Percentiles rank a stretch among this genome's conserved stretches.
Evolutionary conservation across 2,329 filamentous ascomycete genomes (phyloP).

Genomic region (Aspergillus nomiae): DNA sequence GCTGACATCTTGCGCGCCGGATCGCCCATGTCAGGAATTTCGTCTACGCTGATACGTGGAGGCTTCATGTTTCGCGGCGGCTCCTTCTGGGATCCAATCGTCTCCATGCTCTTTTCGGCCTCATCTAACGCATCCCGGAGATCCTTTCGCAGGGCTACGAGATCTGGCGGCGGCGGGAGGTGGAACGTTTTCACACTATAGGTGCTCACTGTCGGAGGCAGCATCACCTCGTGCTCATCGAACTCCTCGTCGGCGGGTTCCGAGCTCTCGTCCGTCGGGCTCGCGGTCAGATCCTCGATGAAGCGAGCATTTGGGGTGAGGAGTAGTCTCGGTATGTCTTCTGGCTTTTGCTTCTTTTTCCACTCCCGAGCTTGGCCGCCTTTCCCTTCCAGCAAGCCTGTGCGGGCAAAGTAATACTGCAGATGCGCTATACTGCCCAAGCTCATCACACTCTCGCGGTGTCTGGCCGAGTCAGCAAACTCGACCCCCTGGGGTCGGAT

Average conservation of each 20-base stretch:
- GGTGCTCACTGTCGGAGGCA: constrained; percentile 95
- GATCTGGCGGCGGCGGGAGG: constrained; percentile 80
- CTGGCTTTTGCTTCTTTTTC: constrained; percentile 51
- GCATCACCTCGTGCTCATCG: constrained; percentile 72
- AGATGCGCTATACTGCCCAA: constrained; percentile 95
- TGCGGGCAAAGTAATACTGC: constrained; percentile 97
- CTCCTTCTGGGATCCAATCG: constrained; percentile 32
- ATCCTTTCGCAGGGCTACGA: constrained; percentile 73
- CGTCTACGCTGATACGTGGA: constrained; percentile 34
- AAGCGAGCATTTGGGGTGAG: constrained; percentile 43
- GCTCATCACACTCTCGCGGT: constrained; percentile 92
- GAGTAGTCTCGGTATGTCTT: constrained; percentile 44
- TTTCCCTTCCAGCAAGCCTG: constrained; percentile 89
- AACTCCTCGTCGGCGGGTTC: constrained; percentile 53
- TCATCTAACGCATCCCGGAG: constrained; percentile 69
- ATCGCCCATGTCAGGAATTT: constrained; percentile 46
- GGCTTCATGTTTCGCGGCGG: constrained; percentile 31
- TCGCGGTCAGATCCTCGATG: constrained; percentile 51
- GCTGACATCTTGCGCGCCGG: constrained; percentile 23
- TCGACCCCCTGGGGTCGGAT: constrained; percentile 83
- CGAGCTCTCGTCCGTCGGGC: constrained; percentile 48
- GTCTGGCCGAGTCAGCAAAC: constrained; percentile 87
- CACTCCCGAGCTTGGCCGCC: constrained; percentile 80
- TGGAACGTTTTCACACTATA: constrained; percentile 84
- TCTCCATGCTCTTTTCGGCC: constrained; percentile 67